Base-by-base conservation (phyloP, 305 asterid species). In the Fraxinus nigra region DNA sequence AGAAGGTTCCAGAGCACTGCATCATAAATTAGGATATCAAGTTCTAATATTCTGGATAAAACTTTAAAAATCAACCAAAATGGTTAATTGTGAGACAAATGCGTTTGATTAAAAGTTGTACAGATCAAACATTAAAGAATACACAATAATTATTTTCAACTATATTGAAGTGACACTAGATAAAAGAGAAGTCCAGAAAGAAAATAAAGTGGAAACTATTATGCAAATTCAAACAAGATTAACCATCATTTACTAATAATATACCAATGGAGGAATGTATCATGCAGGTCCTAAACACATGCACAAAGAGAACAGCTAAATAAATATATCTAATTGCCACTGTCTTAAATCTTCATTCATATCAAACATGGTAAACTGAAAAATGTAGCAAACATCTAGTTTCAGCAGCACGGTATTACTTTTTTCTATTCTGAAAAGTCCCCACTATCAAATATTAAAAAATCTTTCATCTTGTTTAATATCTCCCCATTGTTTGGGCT, bases 1-100 rank as follows among this genome's bases (percentile, higher is more conserved):
- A 82, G 97, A 90, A 82, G 99, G 92, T 78, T 94, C 98, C 85
- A 96, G 87, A 61, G 92, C 98, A 89, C 99, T 96, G 97, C 93
- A 92, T 82, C 79, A 84, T 65, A 89, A 79, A 78, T 82, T 10
- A 56, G 78, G 35, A 70, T 74, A 61, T 72, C 80, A 51, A 81
- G 85, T 63, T 76, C 79, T 8, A 73, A 33, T 16, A 78, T 75
- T 78, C 46, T 67, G 18, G 75, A 84, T 76, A 67, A 56, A 0
- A 63, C 59, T 30, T 63, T 7, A 22, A 38, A 67, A 74, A 63
- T 24, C 38, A 78, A 26, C 16, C 43, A 72, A 40, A 22, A n/a
- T 43, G 59, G 46, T 14, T 18, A 70, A 5, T 5, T 32, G 24
- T 14, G 40, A 70, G 43, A 16, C 4, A 1, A 67, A 14, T 11